Evolutionary conservation across 2,329 filamentous ascomycete species (phyloP).

Genomic region (Aspergillus quadricinctus): DNA sequence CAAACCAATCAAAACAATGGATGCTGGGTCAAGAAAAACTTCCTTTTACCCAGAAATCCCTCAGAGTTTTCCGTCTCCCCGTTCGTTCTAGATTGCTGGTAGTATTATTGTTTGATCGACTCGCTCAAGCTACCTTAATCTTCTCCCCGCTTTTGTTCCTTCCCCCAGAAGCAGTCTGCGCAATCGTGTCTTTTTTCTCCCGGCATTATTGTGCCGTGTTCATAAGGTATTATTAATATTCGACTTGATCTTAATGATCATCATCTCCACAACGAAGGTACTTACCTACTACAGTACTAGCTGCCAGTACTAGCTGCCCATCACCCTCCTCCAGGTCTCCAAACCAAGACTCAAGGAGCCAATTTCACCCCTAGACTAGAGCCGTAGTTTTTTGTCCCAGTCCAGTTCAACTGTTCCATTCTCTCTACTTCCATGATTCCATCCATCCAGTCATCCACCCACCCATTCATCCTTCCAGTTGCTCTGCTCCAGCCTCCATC

Average conservation of each 20-base stretch:
- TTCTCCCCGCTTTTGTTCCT: not conserved
- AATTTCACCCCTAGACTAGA: not conserved
- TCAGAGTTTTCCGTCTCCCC: not conserved
- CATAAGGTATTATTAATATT: too few relatives aligned
- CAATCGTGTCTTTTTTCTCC: not conserved
- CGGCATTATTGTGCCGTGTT: not conserved
- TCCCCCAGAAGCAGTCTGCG: not conserved
- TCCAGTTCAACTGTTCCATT: not conserved
- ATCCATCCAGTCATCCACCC: not conserved
- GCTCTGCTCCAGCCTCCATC: not conserved
- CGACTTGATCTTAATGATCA: not conserved
- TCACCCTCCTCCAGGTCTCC: not conserved
- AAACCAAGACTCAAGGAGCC: not conserved
- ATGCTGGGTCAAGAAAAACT: slow-evolving; percentile 7
- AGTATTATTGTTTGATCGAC: not conserved
- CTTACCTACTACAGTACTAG: not conserved
- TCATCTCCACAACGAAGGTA: not conserved
- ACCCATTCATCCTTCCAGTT: not conserved
- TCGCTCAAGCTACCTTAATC: not conserved
- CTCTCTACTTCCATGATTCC: not conserved
- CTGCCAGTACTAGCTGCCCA: too few relatives aligned
- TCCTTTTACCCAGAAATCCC: slow-evolving; percentile 15
- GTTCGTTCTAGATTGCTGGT: not conserved
- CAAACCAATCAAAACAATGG: not conserved
- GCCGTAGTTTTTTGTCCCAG: not conserved